phyloP scores from a whole-genome alignment of 78 protist species.

The Planoprotostelium fungivorum region DNA sequence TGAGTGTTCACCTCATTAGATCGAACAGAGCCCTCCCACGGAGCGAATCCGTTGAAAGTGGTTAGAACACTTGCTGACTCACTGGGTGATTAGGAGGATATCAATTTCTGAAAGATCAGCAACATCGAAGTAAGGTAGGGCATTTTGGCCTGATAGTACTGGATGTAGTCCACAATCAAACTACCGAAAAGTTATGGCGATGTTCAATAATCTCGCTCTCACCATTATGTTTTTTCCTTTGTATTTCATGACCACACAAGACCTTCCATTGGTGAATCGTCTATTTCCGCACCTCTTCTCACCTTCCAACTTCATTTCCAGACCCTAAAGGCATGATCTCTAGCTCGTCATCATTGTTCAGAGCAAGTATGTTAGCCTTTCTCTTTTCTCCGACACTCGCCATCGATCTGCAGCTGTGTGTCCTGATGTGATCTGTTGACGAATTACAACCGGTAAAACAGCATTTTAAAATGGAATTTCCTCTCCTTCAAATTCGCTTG shows the following conservation, averaged over 20 bases:
- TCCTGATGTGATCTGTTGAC: too few species aligned
- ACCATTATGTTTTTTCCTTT: conserved; percentile 85
- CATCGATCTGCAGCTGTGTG: too few species aligned
- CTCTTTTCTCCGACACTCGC: too few species aligned
- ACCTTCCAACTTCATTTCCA: conserved; percentile 56
- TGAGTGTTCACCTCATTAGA: too few species aligned
- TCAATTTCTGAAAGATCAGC: conserved; percentile 60
- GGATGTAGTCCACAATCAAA: conserved; percentile 96
- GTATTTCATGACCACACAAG: conserved; percentile 80
- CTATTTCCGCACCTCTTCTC: neutral
- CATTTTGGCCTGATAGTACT: conserved; percentile 65
- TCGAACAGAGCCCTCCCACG: neutral
- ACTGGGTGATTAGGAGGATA: conserved; percentile 88
- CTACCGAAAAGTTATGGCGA: neutral
- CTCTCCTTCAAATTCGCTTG: too few species aligned
- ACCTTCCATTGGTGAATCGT: conserved; percentile 47
- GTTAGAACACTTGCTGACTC: neutral
- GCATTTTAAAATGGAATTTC: too few species aligned
- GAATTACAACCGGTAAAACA: too few species aligned
- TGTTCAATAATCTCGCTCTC: neutral
- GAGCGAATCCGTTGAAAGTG: neutral
- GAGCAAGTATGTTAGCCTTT: too few species aligned
- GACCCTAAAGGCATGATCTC: conserved; percentile 69
- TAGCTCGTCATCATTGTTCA: too few species aligned
- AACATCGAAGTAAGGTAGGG: conserved; percentile 91